phyloP scores from a whole-genome alignment of 2,329 filamentous ascomycete species.

The Claviceps purpurea region DNA sequence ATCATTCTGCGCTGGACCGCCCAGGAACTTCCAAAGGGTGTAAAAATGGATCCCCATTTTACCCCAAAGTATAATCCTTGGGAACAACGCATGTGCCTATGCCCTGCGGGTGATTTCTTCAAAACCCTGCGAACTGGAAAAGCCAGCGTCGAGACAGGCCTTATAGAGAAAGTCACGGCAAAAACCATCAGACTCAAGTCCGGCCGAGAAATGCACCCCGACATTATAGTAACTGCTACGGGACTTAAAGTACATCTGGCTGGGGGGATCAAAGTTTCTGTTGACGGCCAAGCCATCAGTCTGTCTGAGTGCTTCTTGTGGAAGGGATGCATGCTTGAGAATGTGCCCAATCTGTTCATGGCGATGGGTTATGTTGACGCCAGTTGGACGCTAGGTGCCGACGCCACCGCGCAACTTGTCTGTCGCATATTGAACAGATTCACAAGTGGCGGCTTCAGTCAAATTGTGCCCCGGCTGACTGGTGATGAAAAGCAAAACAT shows the following conservation, averaged over 20 bases:
- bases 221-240: conserved; percentile 54
- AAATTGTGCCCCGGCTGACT: not conserved
- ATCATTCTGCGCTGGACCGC: conserved; percentile 32
- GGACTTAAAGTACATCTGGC: conserved; percentile 45
- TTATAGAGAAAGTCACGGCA: conserved; percentile 32
- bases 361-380: conserved; percentile 51
- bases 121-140: conserved; percentile 26
- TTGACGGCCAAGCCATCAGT: conserved; percentile 37
- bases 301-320: conserved; percentile 38
- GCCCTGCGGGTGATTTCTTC: conserved; percentile 38
- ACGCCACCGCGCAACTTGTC: conserved; percentile 4
- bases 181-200: conserved; percentile 29
- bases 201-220: conserved; percentile 37
- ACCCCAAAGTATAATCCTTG: conserved; percentile 48
- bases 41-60: conserved; percentile 46
- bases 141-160: conserved; percentile 30
- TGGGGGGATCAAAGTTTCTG: conserved; percentile 32
- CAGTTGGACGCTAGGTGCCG: conserved; percentile 50
- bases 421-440: conserved; percentile 1
- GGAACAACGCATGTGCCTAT: conserved; percentile 63
- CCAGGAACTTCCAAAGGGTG: conserved; percentile 33
- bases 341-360: conserved; percentile 45
- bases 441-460: not conserved
- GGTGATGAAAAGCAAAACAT: conserved; percentile 1
- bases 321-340: conserved; percentile 48